Percentiles rank a stretch among this genome's conserved stretches.
phyloP scores from a whole-genome alignment of 2,329 filamentous ascomycete genomes.

The Paecilomyces formosus region DNA sequence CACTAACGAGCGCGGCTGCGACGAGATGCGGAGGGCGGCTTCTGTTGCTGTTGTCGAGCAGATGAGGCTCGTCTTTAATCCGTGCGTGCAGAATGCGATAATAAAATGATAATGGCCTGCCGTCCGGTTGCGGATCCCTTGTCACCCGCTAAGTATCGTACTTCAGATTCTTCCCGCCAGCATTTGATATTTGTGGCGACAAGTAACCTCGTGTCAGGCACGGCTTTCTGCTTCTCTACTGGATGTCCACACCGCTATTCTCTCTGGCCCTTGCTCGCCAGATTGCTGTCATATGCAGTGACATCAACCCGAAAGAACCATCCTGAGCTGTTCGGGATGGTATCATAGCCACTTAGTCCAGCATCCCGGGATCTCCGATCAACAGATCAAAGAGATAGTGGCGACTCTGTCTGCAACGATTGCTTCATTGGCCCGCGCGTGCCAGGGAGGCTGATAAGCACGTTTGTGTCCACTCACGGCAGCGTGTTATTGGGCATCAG shows the following conservation, averaged over 20 bases:
- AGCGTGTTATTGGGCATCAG: neutral
- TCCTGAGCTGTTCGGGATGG: neutral
- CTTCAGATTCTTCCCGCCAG: too few species aligned
- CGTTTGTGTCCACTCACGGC: neutral
- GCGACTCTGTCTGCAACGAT: neutral
- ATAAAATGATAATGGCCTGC: neutral
- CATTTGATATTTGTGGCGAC: neutral
- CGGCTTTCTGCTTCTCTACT: neutral
- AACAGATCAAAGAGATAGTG: neutral
- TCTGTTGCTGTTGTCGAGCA: neutral
- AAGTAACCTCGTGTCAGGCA: too few species aligned
- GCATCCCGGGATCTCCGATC: neutral
- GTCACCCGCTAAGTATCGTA: neutral
- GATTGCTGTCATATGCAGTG: neutral
- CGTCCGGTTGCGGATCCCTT: neutral
- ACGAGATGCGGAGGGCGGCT: neutral
- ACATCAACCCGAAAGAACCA: neutral
- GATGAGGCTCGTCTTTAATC: neutral
- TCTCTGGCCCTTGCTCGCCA: neutral
- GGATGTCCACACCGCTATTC: neutral
- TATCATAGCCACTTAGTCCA: neutral
- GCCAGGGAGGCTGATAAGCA: neutral
- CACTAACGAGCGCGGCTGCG: neutral
- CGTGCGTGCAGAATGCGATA: neutral
- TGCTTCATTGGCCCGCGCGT: neutral